Evolutionary conservation across 208 protist genomes (phyloP).

Genomic region (Strigomonas culicis): DNA sequence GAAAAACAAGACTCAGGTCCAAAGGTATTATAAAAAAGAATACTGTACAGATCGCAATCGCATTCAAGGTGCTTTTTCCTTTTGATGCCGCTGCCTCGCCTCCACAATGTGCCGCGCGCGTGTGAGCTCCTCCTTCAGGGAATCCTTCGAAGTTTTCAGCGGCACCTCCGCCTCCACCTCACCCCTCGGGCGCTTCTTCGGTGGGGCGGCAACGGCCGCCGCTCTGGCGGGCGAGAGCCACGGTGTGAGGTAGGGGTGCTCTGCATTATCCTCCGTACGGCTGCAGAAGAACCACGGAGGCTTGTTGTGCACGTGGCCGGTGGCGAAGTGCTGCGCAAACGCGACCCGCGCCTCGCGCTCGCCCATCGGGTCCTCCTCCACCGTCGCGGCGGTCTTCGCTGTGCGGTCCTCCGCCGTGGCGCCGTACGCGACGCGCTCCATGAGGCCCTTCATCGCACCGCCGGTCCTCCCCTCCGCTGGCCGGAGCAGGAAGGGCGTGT

Average conservation of each 20-base stretch:
- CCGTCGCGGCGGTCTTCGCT: background rate
- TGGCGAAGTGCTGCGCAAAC: slow-evolving; percentile 36
- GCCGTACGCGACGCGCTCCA: no score
- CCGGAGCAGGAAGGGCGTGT: no score
- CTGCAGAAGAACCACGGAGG: slow-evolving; percentile 76
- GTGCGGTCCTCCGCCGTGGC: background rate
- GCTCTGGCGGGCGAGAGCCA: slow-evolving; percentile 48
- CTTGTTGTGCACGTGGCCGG: slow-evolving; percentile 49
- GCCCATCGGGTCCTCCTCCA: background rate
- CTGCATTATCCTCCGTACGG: slow-evolving; percentile 48
- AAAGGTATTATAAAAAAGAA: background rate
- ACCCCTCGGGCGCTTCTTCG: slow-evolving; percentile 17
- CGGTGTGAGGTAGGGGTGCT: slow-evolving; percentile 61
- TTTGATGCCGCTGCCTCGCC: no score
- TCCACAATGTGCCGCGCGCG: no score
- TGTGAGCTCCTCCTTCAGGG: background rate
- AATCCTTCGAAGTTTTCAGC: slow-evolving; percentile 5
- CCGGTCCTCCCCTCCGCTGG: no score
- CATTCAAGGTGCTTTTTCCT: no score
- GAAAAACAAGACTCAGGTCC: background rate
- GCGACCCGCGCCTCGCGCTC: slow-evolving; percentile 2
- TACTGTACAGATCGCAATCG: no score
- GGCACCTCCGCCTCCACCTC: background rate
- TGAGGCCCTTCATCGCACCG: no score
- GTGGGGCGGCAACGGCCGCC: slow-evolving; percentile 41